phyloP scores from a whole-genome alignment of 176 grass and related monocot genomes.

The Elaeis guineensis region DNA sequence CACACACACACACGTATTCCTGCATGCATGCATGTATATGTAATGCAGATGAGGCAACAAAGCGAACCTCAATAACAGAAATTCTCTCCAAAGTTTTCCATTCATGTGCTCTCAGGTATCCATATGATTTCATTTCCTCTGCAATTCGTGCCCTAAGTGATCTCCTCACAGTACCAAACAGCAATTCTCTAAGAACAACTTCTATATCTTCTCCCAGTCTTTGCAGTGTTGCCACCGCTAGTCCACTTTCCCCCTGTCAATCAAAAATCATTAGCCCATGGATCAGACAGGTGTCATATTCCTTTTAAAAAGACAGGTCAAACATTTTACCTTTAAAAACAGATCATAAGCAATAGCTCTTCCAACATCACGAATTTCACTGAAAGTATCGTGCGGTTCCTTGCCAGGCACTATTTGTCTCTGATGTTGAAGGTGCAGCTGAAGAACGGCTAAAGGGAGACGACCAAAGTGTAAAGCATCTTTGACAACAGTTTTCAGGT shows the following conservation, averaged over 20 bases:
- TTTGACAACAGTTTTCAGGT: slow-evolving; percentile 75
- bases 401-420: slow-evolving; percentile 42
- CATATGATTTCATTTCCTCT: slow-evolving; percentile 66
- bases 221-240: slow-evolving; percentile 76
- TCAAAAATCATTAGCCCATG: background rate
- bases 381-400: slow-evolving; percentile 60
- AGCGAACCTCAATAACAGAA: slow-evolving; percentile 78
- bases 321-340: slow-evolving; percentile 63
- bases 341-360: slow-evolving; percentile 85
- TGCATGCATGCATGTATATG: too few relatives aligned
- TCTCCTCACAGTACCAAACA: slow-evolving; percentile 84
- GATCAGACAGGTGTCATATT: background rate
- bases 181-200: slow-evolving; percentile 62
- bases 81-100: slow-evolving; percentile 68
- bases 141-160: slow-evolving; percentile 67
- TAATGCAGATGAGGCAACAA: background rate
- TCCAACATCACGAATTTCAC: slow-evolving; percentile 78
- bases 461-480: slow-evolving; percentile 79
- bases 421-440: slow-evolving; percentile 66
- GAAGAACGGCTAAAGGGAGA: slow-evolving; percentile 94
- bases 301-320: slow-evolving; percentile 5
- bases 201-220: slow-evolving; percentile 87
- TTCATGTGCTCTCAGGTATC: slow-evolving; percentile 67
- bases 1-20: too few relatives aligned
- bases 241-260: slow-evolving; percentile 70